Evolutionary conservation across 2,329 filamentous ascomycete species (phyloP), one percentile per base, ranked within the genome.

Genomic region (Beauveria australis): DNA sequence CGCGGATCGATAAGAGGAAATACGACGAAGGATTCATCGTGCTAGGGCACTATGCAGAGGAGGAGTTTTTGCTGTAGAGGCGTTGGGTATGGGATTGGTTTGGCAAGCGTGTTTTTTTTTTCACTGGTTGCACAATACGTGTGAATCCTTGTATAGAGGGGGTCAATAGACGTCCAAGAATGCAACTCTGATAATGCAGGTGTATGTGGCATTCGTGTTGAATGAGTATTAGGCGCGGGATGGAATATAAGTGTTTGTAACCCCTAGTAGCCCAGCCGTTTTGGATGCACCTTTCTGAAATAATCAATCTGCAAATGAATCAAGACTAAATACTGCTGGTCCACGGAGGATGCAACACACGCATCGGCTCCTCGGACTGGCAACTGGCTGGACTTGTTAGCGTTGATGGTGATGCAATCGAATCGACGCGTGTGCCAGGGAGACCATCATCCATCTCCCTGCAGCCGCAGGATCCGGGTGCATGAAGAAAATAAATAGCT

Each of bases 1-100:
- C 95, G 41, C 83, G 93, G 43, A 83, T 79, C 61, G 83, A 88
- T 44, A 86, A 84, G 70, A 76, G 81, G 56, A 76, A 73, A 0
- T 95, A 92, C 67, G 78, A 81, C 2, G 92, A 97, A 73, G 93
- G 93, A 0, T 84, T 81, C 68, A 71, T 89, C 14, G 90, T 97
- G 40, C 77, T 94, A 60, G 81, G 79, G 67, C 93, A 97, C 75
- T 97, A 90, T 89, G 75, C 92, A 2, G 80, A 87, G 57, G 81
- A 87, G 52, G 87, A 88, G 68, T 97, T 97, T 70, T 61, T 75
- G 63, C 65, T 68, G 33, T 74, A 67, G 63, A 30, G 16, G 7
- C n/a, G 18, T 37, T 3, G 1, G 5, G 1, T 18, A 40, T n/a
- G 14, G 9, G 3, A n/a, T 43, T 53, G 49, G 14, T 28, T 43